Conservation (phyloP, 257 asterid genomes). For the Jasminum sambac region DNA sequence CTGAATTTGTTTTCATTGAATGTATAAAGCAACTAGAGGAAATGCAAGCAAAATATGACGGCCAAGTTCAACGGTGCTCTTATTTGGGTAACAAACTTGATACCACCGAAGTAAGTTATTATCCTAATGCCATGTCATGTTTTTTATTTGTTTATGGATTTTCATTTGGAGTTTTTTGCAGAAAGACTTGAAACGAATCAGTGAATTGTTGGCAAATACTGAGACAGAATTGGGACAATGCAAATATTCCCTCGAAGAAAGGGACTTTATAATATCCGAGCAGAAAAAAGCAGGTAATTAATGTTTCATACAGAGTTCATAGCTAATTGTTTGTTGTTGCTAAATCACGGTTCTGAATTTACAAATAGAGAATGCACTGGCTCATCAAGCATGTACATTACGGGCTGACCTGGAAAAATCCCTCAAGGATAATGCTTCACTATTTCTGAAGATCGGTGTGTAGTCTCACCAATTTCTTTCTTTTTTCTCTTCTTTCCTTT, state of each 20-base stretch:
- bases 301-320: not conserved
- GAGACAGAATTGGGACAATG: constrained; percentile 55
- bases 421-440: constrained; percentile 59
- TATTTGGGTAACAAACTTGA: constrained; percentile 60
- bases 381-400: constrained; percentile 76
- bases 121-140: not conserved
- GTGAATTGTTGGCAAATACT: constrained; percentile 48
- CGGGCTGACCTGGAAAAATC: constrained; percentile 83
- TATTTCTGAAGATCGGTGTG: constrained; percentile 68
- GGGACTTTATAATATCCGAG: constrained; percentile 71
- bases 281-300: constrained; percentile 73
- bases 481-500: not conserved
- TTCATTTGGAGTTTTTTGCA: constrained; percentile 41
- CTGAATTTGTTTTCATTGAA: constrained; percentile 1
- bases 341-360: constrained; percentile 14
- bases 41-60: constrained; percentile 53
- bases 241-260: constrained; percentile 66
- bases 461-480: constrained; percentile 3
- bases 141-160: constrained; percentile 2
- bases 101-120: constrained; percentile 54
- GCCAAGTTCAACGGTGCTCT: constrained; percentile 59
- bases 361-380: constrained; percentile 69
- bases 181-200: constrained; percentile 60
- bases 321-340: constrained; percentile 12
- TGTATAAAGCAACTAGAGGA: constrained; percentile 59